phyloP scores from a whole-genome alignment of 805 yeast genomes.

The Starmerella etchellsii region DNA sequence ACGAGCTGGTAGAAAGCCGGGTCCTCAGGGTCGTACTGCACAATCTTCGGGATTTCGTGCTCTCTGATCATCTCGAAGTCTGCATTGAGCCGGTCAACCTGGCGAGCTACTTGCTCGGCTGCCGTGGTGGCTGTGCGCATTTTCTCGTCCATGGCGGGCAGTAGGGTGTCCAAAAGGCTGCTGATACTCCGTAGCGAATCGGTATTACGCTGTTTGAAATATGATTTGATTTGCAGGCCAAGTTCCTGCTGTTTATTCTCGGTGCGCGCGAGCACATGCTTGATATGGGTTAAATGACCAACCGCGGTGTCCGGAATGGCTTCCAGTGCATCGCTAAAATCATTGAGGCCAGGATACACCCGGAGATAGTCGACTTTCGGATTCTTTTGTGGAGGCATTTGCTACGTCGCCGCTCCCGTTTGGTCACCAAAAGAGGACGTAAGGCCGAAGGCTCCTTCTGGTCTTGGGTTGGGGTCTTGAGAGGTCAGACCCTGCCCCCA shows the following conservation, averaged over 20 bases:
- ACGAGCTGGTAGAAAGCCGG: conserved; percentile 70
- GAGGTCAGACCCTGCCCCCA: too few species aligned
- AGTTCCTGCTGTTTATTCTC: conserved; percentile 59
- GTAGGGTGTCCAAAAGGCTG: conserved; percentile 43
- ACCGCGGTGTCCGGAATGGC: conserved; percentile 77
- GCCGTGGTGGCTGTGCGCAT: conserved; percentile 95
- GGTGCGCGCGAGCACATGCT: conserved; percentile 93
- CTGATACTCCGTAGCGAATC: conserved; percentile 30
- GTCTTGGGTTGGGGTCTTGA: too few species aligned
- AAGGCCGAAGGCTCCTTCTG: too few species aligned
- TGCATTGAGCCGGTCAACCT: conserved; percentile 60
- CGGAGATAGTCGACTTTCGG: conserved; percentile 19
- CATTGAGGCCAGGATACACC: conserved; percentile 73
- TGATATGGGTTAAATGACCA: conserved; percentile 71
- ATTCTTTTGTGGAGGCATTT: conserved; percentile 14
- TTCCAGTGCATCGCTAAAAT: conserved; percentile 78
- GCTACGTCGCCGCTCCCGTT: too few species aligned
- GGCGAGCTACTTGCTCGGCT: conserved; percentile 57
- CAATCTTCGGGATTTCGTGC: conserved; percentile 67
- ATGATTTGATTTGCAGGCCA: conserved; percentile 38
- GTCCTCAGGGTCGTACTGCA: conserved; percentile 54
- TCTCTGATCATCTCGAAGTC: conserved; percentile 64
- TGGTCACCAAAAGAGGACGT: too few species aligned
- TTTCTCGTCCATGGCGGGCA: conserved; percentile 91
- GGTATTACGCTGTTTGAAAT: conserved; percentile 30